Conservation (phyloP, 441 rosid genomes). For the Arabidopsis hybrid region DNA sequence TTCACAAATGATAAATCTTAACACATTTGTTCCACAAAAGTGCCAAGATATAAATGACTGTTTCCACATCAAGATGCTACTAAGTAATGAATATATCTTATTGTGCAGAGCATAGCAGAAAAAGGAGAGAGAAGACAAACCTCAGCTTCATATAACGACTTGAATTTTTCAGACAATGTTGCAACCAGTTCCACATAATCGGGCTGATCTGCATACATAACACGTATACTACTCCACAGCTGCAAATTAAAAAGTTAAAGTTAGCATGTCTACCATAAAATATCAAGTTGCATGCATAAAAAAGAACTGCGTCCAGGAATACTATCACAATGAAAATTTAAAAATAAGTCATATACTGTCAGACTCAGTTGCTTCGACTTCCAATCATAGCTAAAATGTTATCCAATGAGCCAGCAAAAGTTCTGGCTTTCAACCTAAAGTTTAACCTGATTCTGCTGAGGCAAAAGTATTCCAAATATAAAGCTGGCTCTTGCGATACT, state of each 20-base stretch:
- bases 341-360: constrained; percentile 21
- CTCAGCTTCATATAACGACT: constrained; percentile 78
- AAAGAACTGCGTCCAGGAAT: constrained; percentile 18
- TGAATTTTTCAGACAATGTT: constrained; percentile 76
- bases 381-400: constrained; percentile 25
- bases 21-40: constrained; percentile 15
- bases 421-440: constrained; percentile 15
- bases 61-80: constrained; percentile 29
- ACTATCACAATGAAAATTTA: constrained; percentile 16
- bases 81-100: constrained; percentile 23
- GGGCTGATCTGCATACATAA: constrained; percentile 74
- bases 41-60: constrained; percentile 8
- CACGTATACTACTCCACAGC: constrained; percentile 82
- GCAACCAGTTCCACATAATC: constrained; percentile 78
- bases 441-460: constrained; percentile 10
- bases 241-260: constrained; percentile 57
- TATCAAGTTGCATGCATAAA: constrained; percentile 26
- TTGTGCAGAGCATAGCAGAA: constrained; percentile 22
- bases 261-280: constrained; percentile 39
- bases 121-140: constrained; percentile 52
- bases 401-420: constrained; percentile 7
- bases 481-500: constrained; percentile 19
- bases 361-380: constrained; percentile 26
- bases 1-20: constrained; percentile 15
- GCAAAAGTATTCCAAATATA: constrained; percentile 7